A percentile compares a stretch with the other conserved stretches of the same genome.
Conservation (phyloP, 2,329 filamentous ascomycete species). For the Mycosphaerella arachidis region DNA sequence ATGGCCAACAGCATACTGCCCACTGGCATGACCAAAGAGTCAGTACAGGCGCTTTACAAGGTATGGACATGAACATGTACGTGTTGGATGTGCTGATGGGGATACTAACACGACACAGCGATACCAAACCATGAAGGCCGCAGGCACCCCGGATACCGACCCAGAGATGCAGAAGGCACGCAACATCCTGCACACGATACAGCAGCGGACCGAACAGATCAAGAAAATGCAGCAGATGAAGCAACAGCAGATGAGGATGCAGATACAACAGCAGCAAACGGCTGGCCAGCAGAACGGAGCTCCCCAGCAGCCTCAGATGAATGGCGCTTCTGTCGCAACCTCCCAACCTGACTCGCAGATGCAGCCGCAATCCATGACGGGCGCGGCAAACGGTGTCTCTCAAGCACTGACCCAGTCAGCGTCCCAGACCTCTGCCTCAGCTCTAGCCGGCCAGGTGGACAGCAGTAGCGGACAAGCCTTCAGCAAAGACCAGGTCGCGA, state of each 20-base stretch:
- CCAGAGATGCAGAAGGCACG: slow-evolving; percentile 83
- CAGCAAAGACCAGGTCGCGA: slow-evolving; percentile 70
- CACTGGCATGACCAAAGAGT: slow-evolving; percentile 64
- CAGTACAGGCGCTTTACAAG: slow-evolving; percentile 69
- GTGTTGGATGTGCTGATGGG: neutral
- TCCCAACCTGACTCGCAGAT: slow-evolving; percentile 28
- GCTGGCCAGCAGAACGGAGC: slow-evolving; percentile 49
- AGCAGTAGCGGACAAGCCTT: slow-evolving; percentile 38
- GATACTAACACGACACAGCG: slow-evolving; percentile 53
- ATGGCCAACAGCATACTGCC: slow-evolving; percentile 25
- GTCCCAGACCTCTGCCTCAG: slow-evolving; percentile 11
- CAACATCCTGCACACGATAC: slow-evolving; percentile 67
- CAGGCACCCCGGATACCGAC: slow-evolving; percentile 74
- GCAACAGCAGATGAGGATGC: slow-evolving; percentile 35
- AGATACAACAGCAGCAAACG: slow-evolving; percentile 44
- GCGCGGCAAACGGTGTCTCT: slow-evolving; percentile 16
- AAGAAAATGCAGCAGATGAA: slow-evolving; percentile 48
- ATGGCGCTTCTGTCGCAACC: slow-evolving; percentile 44
- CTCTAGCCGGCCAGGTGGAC: slow-evolving; percentile 22
- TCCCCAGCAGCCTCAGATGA: slow-evolving; percentile 39
- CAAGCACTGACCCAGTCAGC: slow-evolving; percentile 10
- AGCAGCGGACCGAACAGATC: slow-evolving; percentile 40
- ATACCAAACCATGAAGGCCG: slow-evolving; percentile 82
- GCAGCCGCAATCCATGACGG: slow-evolving; percentile 15
- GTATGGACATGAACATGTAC: slow-evolving; percentile 45